These are phyloP conservation scores for Ettlia oleoabundans DNA, from an alignment of 139 green algal species.

Conservation along the genomic window DNA sequence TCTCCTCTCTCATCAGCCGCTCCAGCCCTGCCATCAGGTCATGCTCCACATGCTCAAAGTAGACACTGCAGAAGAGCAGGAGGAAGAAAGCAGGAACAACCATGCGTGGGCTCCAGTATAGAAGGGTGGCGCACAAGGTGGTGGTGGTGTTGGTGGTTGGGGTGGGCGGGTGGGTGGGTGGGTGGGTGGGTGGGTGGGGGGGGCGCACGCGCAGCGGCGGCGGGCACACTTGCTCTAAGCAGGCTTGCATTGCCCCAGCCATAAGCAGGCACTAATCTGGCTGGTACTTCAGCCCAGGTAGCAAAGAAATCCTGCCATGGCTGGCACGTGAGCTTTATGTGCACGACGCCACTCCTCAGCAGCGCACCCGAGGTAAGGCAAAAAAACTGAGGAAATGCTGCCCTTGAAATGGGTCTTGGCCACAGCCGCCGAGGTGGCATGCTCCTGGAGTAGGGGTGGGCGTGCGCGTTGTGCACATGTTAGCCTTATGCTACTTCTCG, in stretches of 20 bases:
- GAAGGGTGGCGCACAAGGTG: no score
- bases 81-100: neutral
- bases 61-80: slow-evolving; percentile 45
- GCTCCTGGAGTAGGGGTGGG: slow-evolving; percentile 8
- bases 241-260: no score
- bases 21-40: slow-evolving; percentile 78
- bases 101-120: no score
- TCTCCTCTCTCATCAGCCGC: slow-evolving; percentile 80
- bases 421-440: slow-evolving; percentile 45
- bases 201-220: no score
- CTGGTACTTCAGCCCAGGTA: no score
- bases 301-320: no score
- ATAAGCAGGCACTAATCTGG: no score
- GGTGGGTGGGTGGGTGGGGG: neutral
- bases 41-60: slow-evolving; percentile 81
- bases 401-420: slow-evolving; percentile 73
- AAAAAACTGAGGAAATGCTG: slow-evolving; percentile 79
- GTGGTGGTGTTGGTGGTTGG: no score
- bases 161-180: neutral
- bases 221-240: no score
- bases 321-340: no score
- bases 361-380: slow-evolving; percentile 69
- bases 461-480: neutral
- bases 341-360: neutral
- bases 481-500: neutral